Evolutionary conservation across 257 asterid genomes (phyloP).

Genomic region (Rhazya stricta): DNA sequence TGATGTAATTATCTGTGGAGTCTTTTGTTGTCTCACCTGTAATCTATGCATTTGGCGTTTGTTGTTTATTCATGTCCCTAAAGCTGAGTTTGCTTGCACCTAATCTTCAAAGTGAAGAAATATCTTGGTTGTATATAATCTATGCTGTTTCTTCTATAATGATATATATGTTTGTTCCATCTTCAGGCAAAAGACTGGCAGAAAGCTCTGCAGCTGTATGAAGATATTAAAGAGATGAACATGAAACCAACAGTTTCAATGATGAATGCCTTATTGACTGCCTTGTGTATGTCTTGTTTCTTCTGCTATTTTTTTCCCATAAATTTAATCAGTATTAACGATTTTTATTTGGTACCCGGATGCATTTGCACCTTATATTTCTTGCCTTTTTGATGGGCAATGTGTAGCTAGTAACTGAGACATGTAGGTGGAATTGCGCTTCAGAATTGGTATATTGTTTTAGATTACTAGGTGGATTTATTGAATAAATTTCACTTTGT

Average conservation of each 20-base stretch:
- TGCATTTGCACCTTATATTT: background rate
- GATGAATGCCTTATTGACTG: constrained; percentile 95
- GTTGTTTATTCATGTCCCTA: background rate
- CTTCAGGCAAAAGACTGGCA: constrained; percentile 79
- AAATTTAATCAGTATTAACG: background rate
- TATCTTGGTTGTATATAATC: constrained; percentile 5
- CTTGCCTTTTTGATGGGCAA: background rate
- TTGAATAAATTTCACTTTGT: background rate
- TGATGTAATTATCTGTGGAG: background rate
- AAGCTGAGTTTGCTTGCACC: background rate
- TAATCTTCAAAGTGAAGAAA: background rate
- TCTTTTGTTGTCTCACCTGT: background rate
- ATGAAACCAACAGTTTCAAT: constrained; percentile 74
- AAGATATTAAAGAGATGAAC: constrained; percentile 53
- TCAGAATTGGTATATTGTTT: background rate
- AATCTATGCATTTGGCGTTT: background rate
- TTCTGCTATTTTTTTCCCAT: background rate
- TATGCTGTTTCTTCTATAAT: background rate
- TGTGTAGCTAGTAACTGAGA: background rate
- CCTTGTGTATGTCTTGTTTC: constrained; percentile 64
- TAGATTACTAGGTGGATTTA: background rate
- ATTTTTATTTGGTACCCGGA: background rate
- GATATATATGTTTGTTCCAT: constrained; percentile 19
- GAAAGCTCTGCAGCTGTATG: constrained; percentile 81
- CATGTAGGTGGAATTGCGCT: background rate